Evolutionary conservation across 2,329 filamentous ascomycete species (phyloP).

Genomic region (Metarhizium rileyi): DNA sequence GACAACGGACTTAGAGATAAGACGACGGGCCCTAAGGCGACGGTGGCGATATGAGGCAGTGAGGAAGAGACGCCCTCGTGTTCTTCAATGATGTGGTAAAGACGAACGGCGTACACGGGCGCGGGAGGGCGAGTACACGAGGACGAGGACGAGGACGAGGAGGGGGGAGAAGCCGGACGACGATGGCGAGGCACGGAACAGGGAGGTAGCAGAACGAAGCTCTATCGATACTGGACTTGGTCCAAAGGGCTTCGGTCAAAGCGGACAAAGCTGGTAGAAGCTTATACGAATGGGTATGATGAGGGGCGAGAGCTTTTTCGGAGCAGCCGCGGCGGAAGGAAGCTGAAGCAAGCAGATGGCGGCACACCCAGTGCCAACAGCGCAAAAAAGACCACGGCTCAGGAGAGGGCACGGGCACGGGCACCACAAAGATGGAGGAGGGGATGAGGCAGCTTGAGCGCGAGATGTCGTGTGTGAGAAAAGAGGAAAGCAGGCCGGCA

Average conservation of each 20-base stretch:
- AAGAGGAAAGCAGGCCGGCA: slow-evolving; percentile 1
- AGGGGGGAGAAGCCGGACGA: not conserved
- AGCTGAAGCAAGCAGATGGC: not conserved
- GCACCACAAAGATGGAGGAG: not conserved
- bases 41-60: not conserved
- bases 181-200: not conserved
- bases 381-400: slow-evolving; percentile 3
- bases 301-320: not conserved
- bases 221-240: not conserved
- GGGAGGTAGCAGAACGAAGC: not conserved
- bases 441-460: not conserved
- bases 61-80: not conserved
- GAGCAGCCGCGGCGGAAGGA: not conserved
- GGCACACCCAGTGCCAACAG: slow-evolving; percentile 1
- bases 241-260: not conserved
- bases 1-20: not conserved
- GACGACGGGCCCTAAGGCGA: not conserved
- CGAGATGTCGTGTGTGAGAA: not conserved
- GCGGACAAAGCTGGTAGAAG: not conserved
- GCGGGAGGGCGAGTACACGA: not conserved
- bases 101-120: not conserved
- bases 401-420: slow-evolving; percentile 7
- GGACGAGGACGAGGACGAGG: not conserved
- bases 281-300: not conserved
- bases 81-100: not conserved